Conservation (phyloP, 305 asterid species). For the Fraxinus paxiana region DNA sequence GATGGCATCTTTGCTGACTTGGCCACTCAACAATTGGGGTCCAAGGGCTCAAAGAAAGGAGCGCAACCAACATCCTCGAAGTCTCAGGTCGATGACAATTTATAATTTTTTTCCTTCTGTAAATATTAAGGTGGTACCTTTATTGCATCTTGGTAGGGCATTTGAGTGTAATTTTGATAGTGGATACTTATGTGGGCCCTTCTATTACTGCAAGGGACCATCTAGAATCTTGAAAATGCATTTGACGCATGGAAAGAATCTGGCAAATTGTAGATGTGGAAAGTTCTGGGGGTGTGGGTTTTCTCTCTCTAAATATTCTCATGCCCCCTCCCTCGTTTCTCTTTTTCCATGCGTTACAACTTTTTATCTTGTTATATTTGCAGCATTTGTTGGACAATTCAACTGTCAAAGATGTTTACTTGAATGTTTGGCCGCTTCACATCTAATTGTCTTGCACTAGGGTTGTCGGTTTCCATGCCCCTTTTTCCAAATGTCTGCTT, state of each 20-base stretch:
- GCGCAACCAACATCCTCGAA: conserved; percentile 55
- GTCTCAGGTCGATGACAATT: conserved; percentile 55
- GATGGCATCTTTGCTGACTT: conserved; percentile 66
- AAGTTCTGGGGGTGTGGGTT: neutral
- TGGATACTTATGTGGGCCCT: neutral
- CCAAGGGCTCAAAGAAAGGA: conserved; percentile 67
- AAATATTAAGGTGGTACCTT: neutral
- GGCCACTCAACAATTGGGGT: conserved; percentile 44
- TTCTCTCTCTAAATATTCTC: neutral
- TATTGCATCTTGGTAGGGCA: neutral
- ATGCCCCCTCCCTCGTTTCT: neutral
- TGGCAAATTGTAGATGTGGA: neutral
- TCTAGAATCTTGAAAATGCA: neutral
- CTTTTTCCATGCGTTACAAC: neutral
- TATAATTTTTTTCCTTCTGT: neutral
- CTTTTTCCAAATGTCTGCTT: neutral
- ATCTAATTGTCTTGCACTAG: neutral
- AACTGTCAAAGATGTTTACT: neutral
- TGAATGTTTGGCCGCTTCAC: neutral
- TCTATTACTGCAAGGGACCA: neutral
- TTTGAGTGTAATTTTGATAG: neutral
- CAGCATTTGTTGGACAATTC: neutral
- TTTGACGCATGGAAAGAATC: neutral
- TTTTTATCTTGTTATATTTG: neutral
- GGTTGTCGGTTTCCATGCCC: neutral